Conservation (phyloP, 2,329 filamentous ascomycete species). For the Neophaeococcomyces aloes region DNA sequence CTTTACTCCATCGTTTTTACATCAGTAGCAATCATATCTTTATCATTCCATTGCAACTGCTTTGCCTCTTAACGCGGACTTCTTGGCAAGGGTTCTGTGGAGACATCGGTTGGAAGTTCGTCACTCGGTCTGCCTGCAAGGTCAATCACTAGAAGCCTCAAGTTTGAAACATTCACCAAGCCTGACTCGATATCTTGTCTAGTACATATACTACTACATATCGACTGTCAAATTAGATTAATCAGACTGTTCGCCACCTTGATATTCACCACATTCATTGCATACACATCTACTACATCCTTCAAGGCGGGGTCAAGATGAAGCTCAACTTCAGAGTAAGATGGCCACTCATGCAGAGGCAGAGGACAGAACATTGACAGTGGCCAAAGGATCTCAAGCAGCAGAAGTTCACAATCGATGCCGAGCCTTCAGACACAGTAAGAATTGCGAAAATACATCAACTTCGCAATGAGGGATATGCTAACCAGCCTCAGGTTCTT, state of each 20-base stretch:
- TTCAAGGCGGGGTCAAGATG: conserved; percentile 39
- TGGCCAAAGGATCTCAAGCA: conserved; percentile 79
- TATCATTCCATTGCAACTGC: no score
- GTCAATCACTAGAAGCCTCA: not conserved
- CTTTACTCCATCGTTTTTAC: no score
- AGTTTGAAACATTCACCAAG: no score
- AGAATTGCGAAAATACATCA: conserved; percentile 27
- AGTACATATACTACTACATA: not conserved
- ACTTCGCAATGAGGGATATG: not conserved
- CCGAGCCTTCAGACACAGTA: conserved; percentile 86
- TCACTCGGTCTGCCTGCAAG: not conserved
- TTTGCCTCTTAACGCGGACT: no score
- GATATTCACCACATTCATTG: not conserved
- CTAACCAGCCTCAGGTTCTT: conserved; percentile 54
- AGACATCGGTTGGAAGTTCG: not conserved
- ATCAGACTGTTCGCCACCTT: not conserved
- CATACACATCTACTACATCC: not conserved
- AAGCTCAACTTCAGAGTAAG: conserved; percentile 62
- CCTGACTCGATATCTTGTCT: not conserved
- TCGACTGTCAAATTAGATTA: not conserved
- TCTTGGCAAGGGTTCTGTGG: not conserved
- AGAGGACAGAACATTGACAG: conserved; percentile 17
- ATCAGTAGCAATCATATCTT: no score
- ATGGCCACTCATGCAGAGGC: conserved; percentile 1
- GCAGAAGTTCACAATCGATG: conserved; percentile 94